These are phyloP conservation scores for Cardamine chenopodiifolia DNA, from an alignment of 345 rosid species.

Conservation along the genomic window DNA sequence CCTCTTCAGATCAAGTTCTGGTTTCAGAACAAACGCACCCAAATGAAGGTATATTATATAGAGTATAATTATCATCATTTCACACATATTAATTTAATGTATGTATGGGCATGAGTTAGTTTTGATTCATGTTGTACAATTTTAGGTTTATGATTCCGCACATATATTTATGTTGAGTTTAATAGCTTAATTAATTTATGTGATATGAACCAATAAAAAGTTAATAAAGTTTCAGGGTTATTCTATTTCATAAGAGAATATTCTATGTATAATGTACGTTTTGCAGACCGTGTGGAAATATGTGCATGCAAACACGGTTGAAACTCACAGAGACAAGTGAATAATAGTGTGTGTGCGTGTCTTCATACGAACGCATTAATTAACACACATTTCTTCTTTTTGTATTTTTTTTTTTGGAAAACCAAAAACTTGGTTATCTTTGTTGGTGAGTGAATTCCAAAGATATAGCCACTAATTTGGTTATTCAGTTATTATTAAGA, in stretches of 20 bases:
- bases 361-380: not conserved
- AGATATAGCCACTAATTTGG: not conserved
- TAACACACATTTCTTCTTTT: not conserved
- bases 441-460: not conserved
- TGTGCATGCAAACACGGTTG: not conserved
- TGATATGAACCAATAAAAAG: not conserved
- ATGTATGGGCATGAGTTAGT: not conserved
- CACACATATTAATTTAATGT: not conserved
- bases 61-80: not conserved
- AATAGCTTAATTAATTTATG: not conserved
- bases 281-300: not conserved
- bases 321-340: not conserved
- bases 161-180: not conserved
- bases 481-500: not conserved
- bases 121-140: not conserved
- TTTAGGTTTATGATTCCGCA: not conserved
- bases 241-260: not conserved
- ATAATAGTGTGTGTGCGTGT: not conserved
- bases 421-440: constrained; percentile 1
- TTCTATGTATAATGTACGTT: not conserved
- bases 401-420: not conserved
- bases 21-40: constrained; percentile 99
- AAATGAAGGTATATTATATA: constrained; percentile 70
- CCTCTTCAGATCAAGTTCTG: constrained; percentile 92
- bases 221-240: not conserved